These are phyloP conservation scores for Beta macrorhiza DNA, from an alignment of 179 eudicot species.

Conservation along the genomic window DNA sequence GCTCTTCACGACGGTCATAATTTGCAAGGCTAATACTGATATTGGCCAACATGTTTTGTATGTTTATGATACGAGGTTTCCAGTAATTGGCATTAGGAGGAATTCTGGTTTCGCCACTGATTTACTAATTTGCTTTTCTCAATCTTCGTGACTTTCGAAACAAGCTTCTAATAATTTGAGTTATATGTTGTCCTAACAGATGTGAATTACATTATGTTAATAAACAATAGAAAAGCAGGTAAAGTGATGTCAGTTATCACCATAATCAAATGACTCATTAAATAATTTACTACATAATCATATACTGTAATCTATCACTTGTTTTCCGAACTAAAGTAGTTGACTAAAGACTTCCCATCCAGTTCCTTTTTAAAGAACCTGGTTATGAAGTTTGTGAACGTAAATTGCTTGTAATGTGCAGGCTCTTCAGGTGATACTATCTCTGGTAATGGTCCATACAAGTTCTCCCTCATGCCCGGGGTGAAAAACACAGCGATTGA, in stretches of 20 bases:
- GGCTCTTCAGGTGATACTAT: conserved; percentile 49
- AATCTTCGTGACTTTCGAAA: too few species aligned
- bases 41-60: neutral
- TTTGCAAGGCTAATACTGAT: neutral
- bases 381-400: conserved; percentile 40
- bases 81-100: neutral
- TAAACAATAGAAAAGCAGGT: too few species aligned
- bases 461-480: conserved; percentile 45
- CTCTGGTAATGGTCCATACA: conserved; percentile 67
- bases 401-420: conserved; percentile 51
- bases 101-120: neutral
- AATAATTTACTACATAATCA: too few species aligned
- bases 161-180: too few species aligned
- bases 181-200: too few species aligned
- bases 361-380: conserved; percentile 64
- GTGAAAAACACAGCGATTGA: conserved; percentile 61
- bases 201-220: too few species aligned
- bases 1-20: conserved; percentile 43
- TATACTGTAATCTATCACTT: neutral
- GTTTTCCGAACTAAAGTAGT: conserved; percentile 29
- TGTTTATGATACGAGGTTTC: neutral
- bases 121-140: neutral
- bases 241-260: too few species aligned
- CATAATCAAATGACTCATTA: too few species aligned
- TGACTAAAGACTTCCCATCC: conserved; percentile 55